Percentiles rank a stretch among this genome's conserved stretches.
Conservation (phyloP, 2,329 filamentous ascomycete genomes). For the Mycogone perniciosa region DNA sequence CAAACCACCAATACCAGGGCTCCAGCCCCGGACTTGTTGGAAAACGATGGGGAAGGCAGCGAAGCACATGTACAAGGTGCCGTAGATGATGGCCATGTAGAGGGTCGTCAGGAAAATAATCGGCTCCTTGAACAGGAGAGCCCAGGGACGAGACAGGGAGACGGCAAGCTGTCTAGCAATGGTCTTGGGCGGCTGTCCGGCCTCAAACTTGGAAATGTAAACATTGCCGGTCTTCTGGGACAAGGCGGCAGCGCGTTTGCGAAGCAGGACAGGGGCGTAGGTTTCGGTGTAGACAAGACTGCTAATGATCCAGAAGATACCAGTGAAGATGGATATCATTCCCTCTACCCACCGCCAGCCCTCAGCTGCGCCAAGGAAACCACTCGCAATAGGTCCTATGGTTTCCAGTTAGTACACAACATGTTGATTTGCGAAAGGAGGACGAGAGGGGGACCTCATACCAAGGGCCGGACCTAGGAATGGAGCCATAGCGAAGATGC, state of each 20-base stretch:
- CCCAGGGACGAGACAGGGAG: slow-evolving; percentile 56
- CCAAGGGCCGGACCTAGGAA: slow-evolving; percentile 56
- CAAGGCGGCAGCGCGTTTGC: slow-evolving; percentile 44
- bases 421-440: background rate
- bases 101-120: slow-evolving; percentile 58
- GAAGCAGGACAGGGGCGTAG: slow-evolving; percentile 52
- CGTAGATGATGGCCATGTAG: slow-evolving; percentile 57
- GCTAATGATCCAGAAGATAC: slow-evolving; percentile 49
- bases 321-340: slow-evolving; percentile 55
- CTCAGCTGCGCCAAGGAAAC: slow-evolving; percentile 52
- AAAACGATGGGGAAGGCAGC: slow-evolving; percentile 56
- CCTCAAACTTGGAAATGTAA: slow-evolving; percentile 46
- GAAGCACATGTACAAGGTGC: slow-evolving; percentile 50
- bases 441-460: slow-evolving; percentile 12
- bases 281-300: slow-evolving; percentile 51
- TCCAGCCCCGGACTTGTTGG: slow-evolving; percentile 51
- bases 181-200: slow-evolving; percentile 35
- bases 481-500: slow-evolving; percentile 55
- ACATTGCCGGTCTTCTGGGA: slow-evolving; percentile 47
- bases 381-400: slow-evolving; percentile 55
- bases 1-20: slow-evolving; percentile 50
- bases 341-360: slow-evolving; percentile 63
- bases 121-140: slow-evolving; percentile 59
- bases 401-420: background rate
- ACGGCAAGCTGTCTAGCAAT: slow-evolving; percentile 46